These are phyloP conservation scores for Claviceps quebecensis DNA, from an alignment of 2,329 filamentous ascomycete species.

Conservation along the genomic window DNA sequence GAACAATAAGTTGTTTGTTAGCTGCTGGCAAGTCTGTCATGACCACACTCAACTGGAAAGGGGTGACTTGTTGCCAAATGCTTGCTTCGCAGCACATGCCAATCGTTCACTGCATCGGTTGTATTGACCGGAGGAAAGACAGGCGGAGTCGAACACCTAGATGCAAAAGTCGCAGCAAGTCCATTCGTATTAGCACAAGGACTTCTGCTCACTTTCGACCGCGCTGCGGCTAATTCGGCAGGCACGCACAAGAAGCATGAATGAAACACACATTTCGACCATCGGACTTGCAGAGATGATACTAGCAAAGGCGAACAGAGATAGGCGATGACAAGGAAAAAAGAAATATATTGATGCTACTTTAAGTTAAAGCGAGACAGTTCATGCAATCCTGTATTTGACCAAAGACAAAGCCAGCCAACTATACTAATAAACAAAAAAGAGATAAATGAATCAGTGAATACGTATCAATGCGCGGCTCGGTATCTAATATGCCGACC, in stretches of 20 bases:
- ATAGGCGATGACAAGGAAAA: not conserved
- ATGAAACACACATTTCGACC: not conserved
- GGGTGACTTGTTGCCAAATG: too few species aligned
- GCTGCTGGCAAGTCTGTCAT: not conserved
- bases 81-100: not conserved
- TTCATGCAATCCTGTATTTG: not conserved
- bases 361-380: not conserved
- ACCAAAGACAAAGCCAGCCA: constrained; percentile 1
- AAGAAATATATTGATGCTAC: constrained; percentile 7
- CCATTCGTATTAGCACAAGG: not conserved
- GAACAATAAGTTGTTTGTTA: not conserved
- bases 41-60: not conserved
- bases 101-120: not conserved
- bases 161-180: not conserved
- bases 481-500: constrained; percentile 12
- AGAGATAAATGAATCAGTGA: not conserved
- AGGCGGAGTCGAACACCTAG: not conserved
- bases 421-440: constrained; percentile 3
- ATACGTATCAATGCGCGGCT: constrained; percentile 8
- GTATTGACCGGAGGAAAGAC: not conserved
- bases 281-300: not conserved
- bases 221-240: not conserved
- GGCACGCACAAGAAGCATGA: not conserved
- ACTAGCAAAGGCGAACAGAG: too few species aligned
- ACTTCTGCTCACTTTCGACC: not conserved